Base-by-base conservation (phyloP, 1,139 yeast genomes). In the Candida sojae region DNA sequence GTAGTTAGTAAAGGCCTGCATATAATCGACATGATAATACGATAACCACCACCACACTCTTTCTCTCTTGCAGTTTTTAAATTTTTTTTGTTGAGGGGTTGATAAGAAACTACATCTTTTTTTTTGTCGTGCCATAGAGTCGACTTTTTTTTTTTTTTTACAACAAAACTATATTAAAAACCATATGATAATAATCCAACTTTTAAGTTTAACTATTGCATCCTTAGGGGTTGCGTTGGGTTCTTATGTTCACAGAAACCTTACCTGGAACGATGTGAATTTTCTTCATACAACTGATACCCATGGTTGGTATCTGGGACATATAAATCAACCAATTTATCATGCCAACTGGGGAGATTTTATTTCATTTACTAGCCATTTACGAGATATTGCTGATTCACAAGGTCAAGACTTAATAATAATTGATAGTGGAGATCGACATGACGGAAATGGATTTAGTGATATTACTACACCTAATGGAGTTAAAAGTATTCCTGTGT, bases 271-370 rank as follows among this genome's bases (percentile, higher is more conserved):
- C 1, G 80, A 85, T 52, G 53, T 92, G 46, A 93, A 93, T 69
- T 87, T 93, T 58, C 60, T 92, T 34, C 97, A 91, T 59, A 91
- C 98, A 1, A 93, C 98, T 0, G 99, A 93, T 59, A 92, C 97
- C 2, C 99, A 93, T 64, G 95, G 93, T 0, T 93, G 98, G 98
- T 81, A 87, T 52, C 83, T 92, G 5, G 97, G 98, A 0, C 98
- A 92, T 67, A 56, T 80, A 37, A 82, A 84, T 55, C 97, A 91
- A 64, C 75, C 79, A 29, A 81, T 79, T 51, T 93, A 86, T 63
- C 79, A 85, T 42, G 96, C 89, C 7, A 88, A 90, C 62, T 93
- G 97, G 97, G 99, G 98, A 8, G 96, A 93, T 60, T 89, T 88
- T 54, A 63, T 88, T 3, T 84, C 95, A 0, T 91, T 93, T 59